Conservation (phyloP, 345 rosid genomes). For the Rhodamnia rubescens region DNA sequence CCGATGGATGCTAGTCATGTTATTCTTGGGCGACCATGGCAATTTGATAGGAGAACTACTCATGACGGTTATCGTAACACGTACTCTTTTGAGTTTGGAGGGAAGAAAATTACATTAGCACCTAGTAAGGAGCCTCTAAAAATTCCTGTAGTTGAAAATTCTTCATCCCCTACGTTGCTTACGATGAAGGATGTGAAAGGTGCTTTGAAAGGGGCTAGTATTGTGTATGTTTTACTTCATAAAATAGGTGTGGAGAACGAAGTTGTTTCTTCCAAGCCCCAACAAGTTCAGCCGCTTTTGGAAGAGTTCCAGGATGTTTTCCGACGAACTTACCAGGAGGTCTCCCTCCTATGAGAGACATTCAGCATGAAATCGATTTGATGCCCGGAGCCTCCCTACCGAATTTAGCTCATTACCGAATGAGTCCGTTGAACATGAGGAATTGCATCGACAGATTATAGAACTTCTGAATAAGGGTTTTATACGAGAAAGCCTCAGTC, state of each 20-base stretch:
- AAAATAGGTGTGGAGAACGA: not conserved
- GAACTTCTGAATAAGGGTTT: not conserved
- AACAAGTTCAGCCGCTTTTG: too few species aligned
- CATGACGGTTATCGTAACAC: not conserved
- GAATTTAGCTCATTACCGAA: not conserved
- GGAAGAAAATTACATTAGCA: not conserved
- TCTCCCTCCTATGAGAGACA: not conserved
- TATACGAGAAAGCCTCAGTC: not conserved
- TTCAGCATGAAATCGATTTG: not conserved
- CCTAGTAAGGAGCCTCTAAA: too few species aligned
- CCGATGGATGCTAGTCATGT: not conserved
- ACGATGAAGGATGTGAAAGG: too few species aligned
- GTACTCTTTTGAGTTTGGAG: not conserved
- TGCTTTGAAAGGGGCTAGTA: not conserved
- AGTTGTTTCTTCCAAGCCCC: too few species aligned
- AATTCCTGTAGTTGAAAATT: too few species aligned
- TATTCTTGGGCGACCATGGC: not conserved
- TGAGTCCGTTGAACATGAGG: not conserved
- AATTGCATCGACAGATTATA: not conserved
- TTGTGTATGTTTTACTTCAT: not conserved
- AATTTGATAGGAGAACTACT: not conserved
- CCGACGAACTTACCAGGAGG: not conserved
- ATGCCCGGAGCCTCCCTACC: not conserved
- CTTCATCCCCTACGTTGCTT: too few species aligned
- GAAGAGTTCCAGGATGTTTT: not conserved